Evolutionary conservation across 75 land plant genomes (phyloP), one percentile per base, ranked within the genome.

Genomic region (Isoetes taiwanensis): DNA sequence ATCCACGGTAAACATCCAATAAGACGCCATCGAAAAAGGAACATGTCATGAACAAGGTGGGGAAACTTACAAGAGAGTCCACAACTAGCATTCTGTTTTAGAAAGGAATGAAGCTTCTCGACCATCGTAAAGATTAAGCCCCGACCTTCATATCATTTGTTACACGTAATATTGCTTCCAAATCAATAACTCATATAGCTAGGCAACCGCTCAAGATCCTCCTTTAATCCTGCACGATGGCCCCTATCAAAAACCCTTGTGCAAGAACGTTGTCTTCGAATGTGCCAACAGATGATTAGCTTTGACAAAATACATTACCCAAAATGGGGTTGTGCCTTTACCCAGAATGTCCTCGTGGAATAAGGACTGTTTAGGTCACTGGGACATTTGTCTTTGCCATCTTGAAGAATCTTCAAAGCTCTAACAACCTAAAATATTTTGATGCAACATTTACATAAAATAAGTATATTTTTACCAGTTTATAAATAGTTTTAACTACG

Each of bases 31-130:
- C 12, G n/a, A 24, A 35, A 63, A 17, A 41, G 32, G 20, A 10
- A n/a, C n/a, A n/a, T n/a, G n/a, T n/a, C 26, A 4, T 28, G 21
- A 41, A 34, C 26, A 1, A 30, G 3, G 43, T 16, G 21, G 14
- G 8, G 58, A n/a, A 32, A 70, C 80, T 73, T 50, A 86, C 97
- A 67, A 83, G 87, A 56, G 93, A 82, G 42, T 90, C 97, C 43
- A 90, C 93, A 34, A 90, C 97, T 48, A 90, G 86, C 93, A 90
- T 86, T 69, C 97, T 28, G 93, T 90, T 67, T 90, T 93, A 0
- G 58, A 66, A 1, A 42, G 41, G 43, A 74, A 74, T 39, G 87
- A 86, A 11, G 77, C 87, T 43, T 74, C 61, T 24, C 97, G 70
- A 24, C 82, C 93, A 72, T 78, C 56, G 84, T 90, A 75, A 54